Percentiles rank a stretch among this genome's conserved stretches.
Conservation (phyloP, 768 basidiomycete genomes). For the Panaeolus papilionaceus region DNA sequence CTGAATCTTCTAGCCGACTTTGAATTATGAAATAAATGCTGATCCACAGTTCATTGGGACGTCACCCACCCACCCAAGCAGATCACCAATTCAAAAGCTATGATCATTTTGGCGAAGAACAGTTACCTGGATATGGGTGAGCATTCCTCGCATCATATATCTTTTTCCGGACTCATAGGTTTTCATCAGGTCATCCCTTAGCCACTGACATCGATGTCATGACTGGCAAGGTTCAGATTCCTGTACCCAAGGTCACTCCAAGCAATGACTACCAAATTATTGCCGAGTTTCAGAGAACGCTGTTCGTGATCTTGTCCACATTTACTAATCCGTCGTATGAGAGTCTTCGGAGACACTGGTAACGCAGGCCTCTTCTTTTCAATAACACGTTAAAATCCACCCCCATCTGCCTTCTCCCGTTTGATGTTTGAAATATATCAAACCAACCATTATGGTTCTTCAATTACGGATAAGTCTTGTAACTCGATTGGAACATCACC, state of each 20-base stretch:
- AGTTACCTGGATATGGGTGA: slow-evolving; percentile 40
- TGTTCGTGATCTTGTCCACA: slow-evolving; percentile 2
- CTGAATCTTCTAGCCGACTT: background rate
- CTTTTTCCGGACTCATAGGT: background rate
- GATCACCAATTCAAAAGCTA: slow-evolving; percentile 51
- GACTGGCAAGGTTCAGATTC: slow-evolving; percentile 13
- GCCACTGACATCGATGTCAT: slow-evolving; percentile 15
- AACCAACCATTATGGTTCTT: slow-evolving; percentile 4
- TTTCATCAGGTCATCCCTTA: slow-evolving; percentile 17
- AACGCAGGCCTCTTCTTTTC: slow-evolving; percentile 52
- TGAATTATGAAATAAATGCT: background rate
- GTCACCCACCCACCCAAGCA: slow-evolving; percentile 43
- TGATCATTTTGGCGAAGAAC: slow-evolving; percentile 42
- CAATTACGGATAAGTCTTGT: too few species aligned
- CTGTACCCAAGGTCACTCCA: slow-evolving; percentile 25
- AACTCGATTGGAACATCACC: background rate
- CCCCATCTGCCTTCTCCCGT: background rate
- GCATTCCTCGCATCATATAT: slow-evolving; percentile 12
- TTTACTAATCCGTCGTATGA: slow-evolving; percentile 12
- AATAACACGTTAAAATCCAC: slow-evolving; percentile 38
- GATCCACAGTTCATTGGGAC: slow-evolving; percentile 36
- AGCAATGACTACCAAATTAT: slow-evolving; percentile 46
- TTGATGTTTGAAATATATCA: background rate
- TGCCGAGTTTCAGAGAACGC: slow-evolving; percentile 16
- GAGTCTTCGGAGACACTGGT: slow-evolving; percentile 63